Evolutionary conservation across 1,284 basidiomycete species (phyloP).

Genomic region (Quambalaria eucalypti): DNA sequence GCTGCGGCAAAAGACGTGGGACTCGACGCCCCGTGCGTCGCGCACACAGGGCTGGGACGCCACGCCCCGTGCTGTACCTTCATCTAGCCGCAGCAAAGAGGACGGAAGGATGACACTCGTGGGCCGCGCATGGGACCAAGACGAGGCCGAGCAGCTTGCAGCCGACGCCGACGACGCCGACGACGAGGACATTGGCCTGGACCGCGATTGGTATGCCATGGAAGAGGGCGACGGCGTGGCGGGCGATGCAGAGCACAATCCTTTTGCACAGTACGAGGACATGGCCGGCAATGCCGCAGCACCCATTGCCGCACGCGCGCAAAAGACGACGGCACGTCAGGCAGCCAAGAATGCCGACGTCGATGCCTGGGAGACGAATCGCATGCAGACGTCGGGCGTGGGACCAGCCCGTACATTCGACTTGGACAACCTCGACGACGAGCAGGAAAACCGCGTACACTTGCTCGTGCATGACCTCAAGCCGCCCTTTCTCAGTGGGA

Average conservation of each 20-base stretch:
- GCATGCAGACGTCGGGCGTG: constrained; percentile 89
- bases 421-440: constrained; percentile 63
- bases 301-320: constrained; percentile 16
- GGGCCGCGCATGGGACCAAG: constrained; percentile 29
- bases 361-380: constrained; percentile 95
- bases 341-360: constrained; percentile 71
- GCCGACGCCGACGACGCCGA: neutral
- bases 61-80: constrained; percentile 9
- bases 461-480: constrained; percentile 94
- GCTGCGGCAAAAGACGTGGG: neutral
- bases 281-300: constrained; percentile 51
- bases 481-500: constrained; percentile 93
- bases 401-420: constrained; percentile 72
- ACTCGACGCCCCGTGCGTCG: constrained; percentile 8
- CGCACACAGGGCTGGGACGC: constrained; percentile 23
- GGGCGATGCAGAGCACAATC: constrained; percentile 84
- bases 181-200: constrained; percentile 6
- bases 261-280: constrained; percentile 70
- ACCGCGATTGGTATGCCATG: constrained; percentile 42
- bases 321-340: constrained; percentile 45
- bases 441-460: constrained; percentile 91
- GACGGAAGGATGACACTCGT: constrained; percentile 50
- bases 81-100: constrained; percentile 51
- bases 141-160: constrained; percentile 16
- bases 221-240: constrained; percentile 46